Conservation (phyloP, 75 land plant species). For the Pinus albicaulis region DNA sequence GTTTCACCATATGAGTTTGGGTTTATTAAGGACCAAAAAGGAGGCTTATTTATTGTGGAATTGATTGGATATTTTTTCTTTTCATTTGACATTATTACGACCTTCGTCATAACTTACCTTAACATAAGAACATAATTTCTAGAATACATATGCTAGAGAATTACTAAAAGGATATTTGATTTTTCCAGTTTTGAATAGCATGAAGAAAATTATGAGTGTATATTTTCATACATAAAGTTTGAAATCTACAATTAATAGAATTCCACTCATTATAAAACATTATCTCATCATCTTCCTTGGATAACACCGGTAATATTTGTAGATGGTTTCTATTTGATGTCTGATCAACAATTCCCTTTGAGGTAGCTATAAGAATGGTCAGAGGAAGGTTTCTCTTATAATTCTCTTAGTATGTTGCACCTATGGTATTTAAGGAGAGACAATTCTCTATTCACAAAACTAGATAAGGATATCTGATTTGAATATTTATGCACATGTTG, state of each 20-base stretch:
- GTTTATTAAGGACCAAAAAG: constrained; percentile 18
- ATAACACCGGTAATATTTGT: constrained; percentile 8
- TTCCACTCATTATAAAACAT: too few species aligned
- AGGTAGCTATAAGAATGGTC: constrained; percentile 25
- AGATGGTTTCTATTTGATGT: constrained; percentile 38
- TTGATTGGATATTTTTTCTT: constrained; percentile 43
- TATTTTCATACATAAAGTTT: too few species aligned
- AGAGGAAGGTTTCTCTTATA: constrained; percentile 26
- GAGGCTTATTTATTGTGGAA: constrained; percentile 24
- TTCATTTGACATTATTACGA: constrained; percentile 41
- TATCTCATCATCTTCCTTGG: too few species aligned
- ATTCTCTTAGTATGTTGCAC: constrained; percentile 55
- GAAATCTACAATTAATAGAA: too few species aligned
- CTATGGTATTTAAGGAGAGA: constrained; percentile 74
- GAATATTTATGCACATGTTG: constrained; percentile 74
- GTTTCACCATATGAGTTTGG: constrained; percentile 52
- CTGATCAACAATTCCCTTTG: constrained; percentile 35
- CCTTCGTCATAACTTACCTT: constrained; percentile 54
- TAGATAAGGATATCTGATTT: constrained; percentile 76
- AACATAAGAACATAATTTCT: constrained; percentile 36
- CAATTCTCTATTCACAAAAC: constrained; percentile 68
- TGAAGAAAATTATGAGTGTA: too few species aligned
- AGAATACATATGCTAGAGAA: constrained; percentile 17
- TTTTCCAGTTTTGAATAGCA: too few species aligned
- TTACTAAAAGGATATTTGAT: constrained; percentile 26